Base-by-base conservation (phyloP, 2,329 filamentous ascomycete genomes). In the Tolypocladium nubicola region DNA sequence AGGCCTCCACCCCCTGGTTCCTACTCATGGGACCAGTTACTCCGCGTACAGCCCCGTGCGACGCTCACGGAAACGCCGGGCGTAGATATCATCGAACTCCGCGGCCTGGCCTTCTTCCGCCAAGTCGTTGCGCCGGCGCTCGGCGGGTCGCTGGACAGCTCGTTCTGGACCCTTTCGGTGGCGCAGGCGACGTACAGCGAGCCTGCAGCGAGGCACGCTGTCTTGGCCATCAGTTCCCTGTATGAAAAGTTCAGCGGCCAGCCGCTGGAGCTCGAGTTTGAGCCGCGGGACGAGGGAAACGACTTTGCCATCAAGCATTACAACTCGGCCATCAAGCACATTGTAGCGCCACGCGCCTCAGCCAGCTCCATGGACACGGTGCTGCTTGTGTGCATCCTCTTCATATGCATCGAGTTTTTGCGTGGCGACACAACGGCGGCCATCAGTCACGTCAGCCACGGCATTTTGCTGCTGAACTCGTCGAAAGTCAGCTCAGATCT, bases 381-480 rank as follows among this genome's bases (percentile, higher is more conserved):
- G 3, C 61, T 77, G 3, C 58, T 75, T 0, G 68, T 73, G 0
- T 77, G 75, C 57, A 59, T 76, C 2, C 62, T 77, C 19, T 77
- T 78, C 57, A 67, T 74, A 40, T 77, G 74, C 59, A 72, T 77
- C 56, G 75, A 77, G 59, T 70, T 75, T 57, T 63, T 77, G 1
- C 69, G 70, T 1, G 73, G 69, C 10, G 68, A 76, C 61, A 63
- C 62, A 21, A 61, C 66, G 7, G 64, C 67, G 4, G 75, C 73
- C 1, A 65, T 71, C 5, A 64, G 65, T 10, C 75, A 77, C 56
- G 70, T 68, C 5, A 66, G 65, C 0, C 73, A 76, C 56, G 75
- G 75, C 11, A 66, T 74, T 19, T 60, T 60, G 19, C 67, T 77
- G 1, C 64, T 75, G 8, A 70, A 70, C 54, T 61, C 61, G 0